Conservation (phyloP, 2,329 filamentous ascomycete genomes). For the Fusarium sp. region DNA sequence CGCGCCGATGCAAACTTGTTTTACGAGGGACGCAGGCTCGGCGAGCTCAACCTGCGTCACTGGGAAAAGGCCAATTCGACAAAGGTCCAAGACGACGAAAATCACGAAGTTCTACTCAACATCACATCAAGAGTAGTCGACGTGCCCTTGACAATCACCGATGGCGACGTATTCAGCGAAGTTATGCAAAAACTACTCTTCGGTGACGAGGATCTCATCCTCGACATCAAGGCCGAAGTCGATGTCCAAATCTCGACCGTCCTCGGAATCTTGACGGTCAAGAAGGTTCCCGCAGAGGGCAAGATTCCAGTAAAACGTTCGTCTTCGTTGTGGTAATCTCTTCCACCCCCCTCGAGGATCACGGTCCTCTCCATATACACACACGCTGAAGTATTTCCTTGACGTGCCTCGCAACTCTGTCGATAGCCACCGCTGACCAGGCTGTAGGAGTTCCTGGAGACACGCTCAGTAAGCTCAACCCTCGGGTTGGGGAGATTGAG, state of each 20-base stretch:
- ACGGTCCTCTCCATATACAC: constrained; percentile 33
- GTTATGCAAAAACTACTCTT: constrained; percentile 87
- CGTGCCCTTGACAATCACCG: constrained; percentile 84
- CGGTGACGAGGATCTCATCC: constrained; percentile 73
- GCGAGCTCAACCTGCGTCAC: constrained; percentile 79
- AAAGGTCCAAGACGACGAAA: constrained; percentile 66
- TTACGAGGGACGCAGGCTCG: constrained; percentile 83
- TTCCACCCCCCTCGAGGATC: constrained; percentile 44
- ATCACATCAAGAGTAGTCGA: constrained; percentile 83
- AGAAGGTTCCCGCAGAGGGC: constrained; percentile 87
- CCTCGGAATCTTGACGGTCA: constrained; percentile 83
- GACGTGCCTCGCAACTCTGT: constrained; percentile 42
- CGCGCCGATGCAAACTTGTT: constrained; percentile 83
- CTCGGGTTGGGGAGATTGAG: constrained; percentile 77
- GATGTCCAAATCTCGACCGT: constrained; percentile 86
- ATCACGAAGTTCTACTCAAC: constrained; percentile 72
- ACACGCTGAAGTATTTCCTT: constrained; percentile 47
- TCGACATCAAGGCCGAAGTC: constrained; percentile 83
- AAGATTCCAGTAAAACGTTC: constrained; percentile 93
- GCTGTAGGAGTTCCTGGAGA: constrained; percentile 69
- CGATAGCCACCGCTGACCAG: constrained; percentile 49
- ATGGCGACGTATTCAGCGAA: constrained; percentile 81
- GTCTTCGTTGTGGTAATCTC: constrained; percentile 67
- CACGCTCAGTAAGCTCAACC: constrained; percentile 61
- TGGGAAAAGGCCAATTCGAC: constrained; percentile 90